A percentile compares a stretch with the other conserved stretches of the same genome.
Evolutionary conservation across 805 yeast species (phyloP).

Genomic region (Yarrowia phangngaensis): DNA sequence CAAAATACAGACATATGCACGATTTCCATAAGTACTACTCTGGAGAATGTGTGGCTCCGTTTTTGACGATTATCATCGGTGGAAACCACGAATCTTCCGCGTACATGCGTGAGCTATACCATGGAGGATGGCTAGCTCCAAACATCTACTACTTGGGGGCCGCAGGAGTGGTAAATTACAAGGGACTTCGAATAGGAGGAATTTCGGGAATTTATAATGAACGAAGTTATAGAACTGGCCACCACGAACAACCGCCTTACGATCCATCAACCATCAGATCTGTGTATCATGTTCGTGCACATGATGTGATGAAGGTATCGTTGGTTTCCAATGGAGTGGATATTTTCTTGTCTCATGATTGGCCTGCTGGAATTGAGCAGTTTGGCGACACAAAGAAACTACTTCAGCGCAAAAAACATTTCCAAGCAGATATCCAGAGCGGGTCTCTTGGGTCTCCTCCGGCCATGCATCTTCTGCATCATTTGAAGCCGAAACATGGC

Average conservation of each 20-base stretch:
- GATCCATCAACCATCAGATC: constrained; percentile 48
- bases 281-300: constrained; percentile 69
- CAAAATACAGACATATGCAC: constrained; percentile 68
- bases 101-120: constrained; percentile 63
- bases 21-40: constrained; percentile 73
- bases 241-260: constrained; percentile 50
- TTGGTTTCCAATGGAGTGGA: constrained; percentile 44
- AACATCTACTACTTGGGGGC: constrained; percentile 82
- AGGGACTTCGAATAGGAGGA: constrained; percentile 76
- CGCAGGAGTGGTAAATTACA: constrained; percentile 66
- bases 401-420: constrained; percentile 59
- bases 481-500: constrained; percentile 71
- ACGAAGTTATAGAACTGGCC: constrained; percentile 46
- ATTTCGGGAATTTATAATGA: constrained; percentile 76
- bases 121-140: constrained; percentile 93
- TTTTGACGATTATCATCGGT: constrained; percentile 78
- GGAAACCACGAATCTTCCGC: constrained; percentile 94
- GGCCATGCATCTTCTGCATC: constrained; percentile 51
- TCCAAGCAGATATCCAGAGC: constrained; percentile 56
- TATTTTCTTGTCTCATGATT: constrained; percentile 77
- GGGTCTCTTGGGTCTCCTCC: constrained; percentile 71
- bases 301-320: constrained; percentile 53
- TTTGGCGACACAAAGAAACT: constrained; percentile 57
- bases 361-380: constrained; percentile 80
- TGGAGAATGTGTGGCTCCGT: constrained; percentile 62